phyloP scores from a whole-genome alignment of 768 basidiomycete genomes.

The Phanerochaete carnosa region DNA sequence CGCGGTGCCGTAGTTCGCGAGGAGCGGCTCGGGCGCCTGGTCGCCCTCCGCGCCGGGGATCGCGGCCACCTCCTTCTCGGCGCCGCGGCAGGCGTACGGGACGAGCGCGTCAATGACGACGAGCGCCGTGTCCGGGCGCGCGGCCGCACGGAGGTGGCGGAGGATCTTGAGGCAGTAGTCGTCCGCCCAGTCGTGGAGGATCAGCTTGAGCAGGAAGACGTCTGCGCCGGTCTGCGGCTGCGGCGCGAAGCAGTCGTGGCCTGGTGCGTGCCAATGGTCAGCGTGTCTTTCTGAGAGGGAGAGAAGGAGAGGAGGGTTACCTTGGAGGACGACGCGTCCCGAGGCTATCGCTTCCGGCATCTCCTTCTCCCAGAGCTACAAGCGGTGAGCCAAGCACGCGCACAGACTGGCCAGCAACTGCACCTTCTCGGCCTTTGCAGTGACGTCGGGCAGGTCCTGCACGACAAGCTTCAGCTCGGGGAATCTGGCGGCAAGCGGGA shows the following conservation, averaged over 20 bases:
- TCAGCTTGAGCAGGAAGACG: conserved; percentile 25
- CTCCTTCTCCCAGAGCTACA: background rate
- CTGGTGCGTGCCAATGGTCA: background rate
- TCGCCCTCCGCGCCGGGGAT: conserved; percentile 1
- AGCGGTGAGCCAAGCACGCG: background rate
- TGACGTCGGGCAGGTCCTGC: conserved; percentile 27
- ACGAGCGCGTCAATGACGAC: conserved; percentile 22
- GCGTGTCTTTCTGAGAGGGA: background rate
- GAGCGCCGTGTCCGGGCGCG: conserved; percentile 19
- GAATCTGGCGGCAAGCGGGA: conserved; percentile 19
- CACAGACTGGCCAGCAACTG: background rate
- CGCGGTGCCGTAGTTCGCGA: background rate
- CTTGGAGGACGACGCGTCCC: conserved; percentile 1
- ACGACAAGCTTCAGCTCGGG: conserved; percentile 25
- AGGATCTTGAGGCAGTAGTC: conserved; percentile 25
- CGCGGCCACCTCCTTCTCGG: background rate
- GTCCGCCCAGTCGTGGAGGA: conserved; percentile 34
- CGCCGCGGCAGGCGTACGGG: conserved; percentile 15
- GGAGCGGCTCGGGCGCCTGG: background rate
- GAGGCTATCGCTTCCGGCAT: background rate
- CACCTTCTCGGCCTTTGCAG: conserved; percentile 3
- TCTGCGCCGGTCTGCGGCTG: conserved; percentile 21
- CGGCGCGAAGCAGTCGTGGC: conserved; percentile 24
- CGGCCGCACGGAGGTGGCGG: conserved; percentile 19
- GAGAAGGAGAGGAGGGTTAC: background rate